phyloP scores from a whole-genome alignment of 331 rosid genomes.

The Saraca asoca region DNA sequence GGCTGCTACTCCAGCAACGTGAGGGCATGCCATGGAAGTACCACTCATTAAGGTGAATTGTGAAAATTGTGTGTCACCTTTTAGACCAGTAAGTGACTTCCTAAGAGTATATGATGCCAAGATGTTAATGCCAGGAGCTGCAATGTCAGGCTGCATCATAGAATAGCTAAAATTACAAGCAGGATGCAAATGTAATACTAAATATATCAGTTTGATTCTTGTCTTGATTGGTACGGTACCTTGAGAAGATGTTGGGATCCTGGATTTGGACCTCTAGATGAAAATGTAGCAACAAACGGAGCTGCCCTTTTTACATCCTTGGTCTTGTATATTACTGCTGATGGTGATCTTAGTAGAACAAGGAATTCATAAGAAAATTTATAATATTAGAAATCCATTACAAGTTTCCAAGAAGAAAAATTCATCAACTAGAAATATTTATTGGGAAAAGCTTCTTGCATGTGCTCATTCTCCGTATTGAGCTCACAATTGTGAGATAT shows the following conservation, averaged over 20 bases:
- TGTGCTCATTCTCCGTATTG: too few species aligned
- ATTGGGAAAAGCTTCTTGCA: too few species aligned
- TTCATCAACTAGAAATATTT: too few species aligned
- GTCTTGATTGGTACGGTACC: constrained; percentile 33
- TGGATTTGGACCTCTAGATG: constrained; percentile 83
- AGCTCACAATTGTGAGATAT: too few species aligned
- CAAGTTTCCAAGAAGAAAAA: neutral
- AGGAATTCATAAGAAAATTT: neutral
- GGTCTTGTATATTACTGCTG: constrained; percentile 67
- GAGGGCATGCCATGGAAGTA: constrained; percentile 97
- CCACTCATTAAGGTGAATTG: constrained; percentile 81
- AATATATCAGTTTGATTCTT: neutral
- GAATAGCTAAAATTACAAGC: constrained; percentile 1
- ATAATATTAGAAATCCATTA: constrained; percentile 3
- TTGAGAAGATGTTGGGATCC: constrained; percentile 68
- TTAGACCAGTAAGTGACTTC: constrained; percentile 62
- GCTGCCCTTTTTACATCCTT: constrained; percentile 48
- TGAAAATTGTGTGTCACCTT: constrained; percentile 79
- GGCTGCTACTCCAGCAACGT: constrained; percentile 80
- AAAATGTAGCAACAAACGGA: constrained; percentile 78
- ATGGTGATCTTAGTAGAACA: constrained; percentile 57
- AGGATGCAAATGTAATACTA: constrained; percentile 1
- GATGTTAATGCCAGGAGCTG: constrained; percentile 81
- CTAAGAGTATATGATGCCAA: constrained; percentile 74
- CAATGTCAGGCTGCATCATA: constrained; percentile 78